These are phyloP conservation scores for Penicillium hesseltinei DNA, from an alignment of 2,329 filamentous ascomycete species.

Conservation along the genomic window DNA sequence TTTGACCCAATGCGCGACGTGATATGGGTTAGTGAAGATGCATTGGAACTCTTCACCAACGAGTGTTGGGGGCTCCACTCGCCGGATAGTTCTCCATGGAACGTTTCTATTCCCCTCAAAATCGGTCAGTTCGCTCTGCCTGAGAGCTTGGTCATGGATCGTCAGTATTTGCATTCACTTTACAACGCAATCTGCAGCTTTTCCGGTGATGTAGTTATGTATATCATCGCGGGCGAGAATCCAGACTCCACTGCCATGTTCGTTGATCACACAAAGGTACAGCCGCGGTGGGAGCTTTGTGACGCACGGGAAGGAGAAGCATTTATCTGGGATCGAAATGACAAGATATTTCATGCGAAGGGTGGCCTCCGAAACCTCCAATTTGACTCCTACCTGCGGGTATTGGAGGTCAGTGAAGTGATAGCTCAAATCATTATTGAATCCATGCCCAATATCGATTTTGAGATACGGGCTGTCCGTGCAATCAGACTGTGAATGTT, in stretches of 20 bases:
- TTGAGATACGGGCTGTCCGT: neutral
- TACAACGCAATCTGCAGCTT: neutral
- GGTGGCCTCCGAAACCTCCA: neutral
- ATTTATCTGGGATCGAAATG: neutral
- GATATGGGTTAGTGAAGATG: neutral
- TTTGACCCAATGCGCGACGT: neutral
- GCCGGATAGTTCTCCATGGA: rapidly evolving
- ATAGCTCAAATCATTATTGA: rapidly evolving
- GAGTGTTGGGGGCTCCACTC: neutral
- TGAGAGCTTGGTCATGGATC: neutral
- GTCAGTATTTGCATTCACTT: rapidly evolving
- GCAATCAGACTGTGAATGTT: neutral
- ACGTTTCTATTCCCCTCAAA: neutral
- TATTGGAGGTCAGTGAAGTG: neutral
- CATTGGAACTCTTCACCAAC: neutral
- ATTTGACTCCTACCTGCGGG: neutral
- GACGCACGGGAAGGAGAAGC: neutral
- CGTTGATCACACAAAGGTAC: neutral
- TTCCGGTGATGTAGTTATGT: neutral
- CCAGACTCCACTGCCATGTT: neutral
- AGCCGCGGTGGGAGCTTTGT: neutral
- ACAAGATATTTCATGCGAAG: neutral
- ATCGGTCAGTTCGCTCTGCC: neutral
- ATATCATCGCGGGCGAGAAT: neutral
- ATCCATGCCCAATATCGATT: neutral